A percentile compares a stretch with the other conserved stretches of the same genome.
phyloP scores from a whole-genome alignment of 345 rosid genomes.

The Rhizophora apiculata region DNA sequence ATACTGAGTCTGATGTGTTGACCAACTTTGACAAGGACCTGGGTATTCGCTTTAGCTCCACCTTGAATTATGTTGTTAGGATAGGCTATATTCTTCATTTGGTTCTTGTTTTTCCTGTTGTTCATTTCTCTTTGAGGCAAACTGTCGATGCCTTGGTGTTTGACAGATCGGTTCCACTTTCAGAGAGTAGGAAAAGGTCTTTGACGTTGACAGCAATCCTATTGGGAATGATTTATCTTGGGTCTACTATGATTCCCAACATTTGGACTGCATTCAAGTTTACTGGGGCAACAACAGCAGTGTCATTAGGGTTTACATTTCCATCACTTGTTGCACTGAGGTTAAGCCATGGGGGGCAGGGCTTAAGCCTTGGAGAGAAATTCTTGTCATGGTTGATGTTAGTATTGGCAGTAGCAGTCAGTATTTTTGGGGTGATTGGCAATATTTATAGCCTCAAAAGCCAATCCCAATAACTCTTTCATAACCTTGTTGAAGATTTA shows the following conservation, averaged over 20 bases:
- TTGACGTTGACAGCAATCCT: constrained; percentile 59
- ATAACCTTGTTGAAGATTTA: no score
- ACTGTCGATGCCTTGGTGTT: constrained; percentile 71
- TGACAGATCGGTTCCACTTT: constrained; percentile 63
- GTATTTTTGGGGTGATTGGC: constrained; percentile 69
- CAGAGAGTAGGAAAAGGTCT: constrained; percentile 77
- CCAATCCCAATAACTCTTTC: constrained; percentile 34
- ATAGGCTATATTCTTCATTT: constrained; percentile 88
- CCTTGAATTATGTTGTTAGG: constrained; percentile 76
- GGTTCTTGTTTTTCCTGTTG: constrained; percentile 92
- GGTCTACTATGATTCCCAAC: constrained; percentile 88
- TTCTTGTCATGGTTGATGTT: constrained; percentile 69
- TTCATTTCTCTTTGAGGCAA: constrained; percentile 90
- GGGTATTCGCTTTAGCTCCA: constrained; percentile 73
- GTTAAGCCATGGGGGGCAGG: constrained; percentile 46
- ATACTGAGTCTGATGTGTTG: constrained; percentile 76
- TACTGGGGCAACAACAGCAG: constrained; percentile 97
- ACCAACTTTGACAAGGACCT: constrained; percentile 90
- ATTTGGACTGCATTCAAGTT: constrained; percentile 98
- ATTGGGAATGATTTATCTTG: constrained; percentile 58
- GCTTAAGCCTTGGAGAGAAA: constrained; percentile 48
- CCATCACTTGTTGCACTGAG: constrained; percentile 78
- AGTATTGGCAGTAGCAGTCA: constrained; percentile 59
- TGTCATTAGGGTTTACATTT: constrained; percentile 86
- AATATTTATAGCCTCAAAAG: constrained; percentile 61